These are phyloP conservation scores for Pharus latifolius DNA, from an alignment of 176 grass and related monocot species.

Conservation along the genomic window DNA sequence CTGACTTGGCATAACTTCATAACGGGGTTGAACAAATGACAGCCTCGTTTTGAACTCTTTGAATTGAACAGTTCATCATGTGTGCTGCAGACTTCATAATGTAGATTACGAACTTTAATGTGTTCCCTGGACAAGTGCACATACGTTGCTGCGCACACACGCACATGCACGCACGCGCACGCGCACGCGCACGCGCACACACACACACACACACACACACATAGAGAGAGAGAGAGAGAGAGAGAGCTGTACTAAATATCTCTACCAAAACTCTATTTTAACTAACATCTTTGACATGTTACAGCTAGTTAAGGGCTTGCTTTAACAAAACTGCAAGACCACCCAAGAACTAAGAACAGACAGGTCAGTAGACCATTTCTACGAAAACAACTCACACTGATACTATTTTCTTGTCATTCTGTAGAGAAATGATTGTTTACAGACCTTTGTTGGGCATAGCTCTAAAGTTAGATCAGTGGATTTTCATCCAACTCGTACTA, in stretches of 20 bases:
- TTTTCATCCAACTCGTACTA: slow-evolving; percentile 39
- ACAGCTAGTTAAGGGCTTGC: background rate
- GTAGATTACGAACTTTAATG: no score
- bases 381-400: background rate
- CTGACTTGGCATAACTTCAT: background rate
- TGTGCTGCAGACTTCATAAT: no score
- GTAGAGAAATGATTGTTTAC: slow-evolving; percentile 23
- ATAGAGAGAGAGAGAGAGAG: no score
- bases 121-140: no score
- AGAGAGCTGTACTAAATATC: no score
- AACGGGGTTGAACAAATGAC: background rate
- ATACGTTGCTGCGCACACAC: no score
- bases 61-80: no score
- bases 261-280: background rate
- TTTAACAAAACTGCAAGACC: background rate
- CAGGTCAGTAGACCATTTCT: background rate
- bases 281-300: no score
- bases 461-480: slow-evolving; percentile 45
- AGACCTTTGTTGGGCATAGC: slow-evolving; percentile 42
- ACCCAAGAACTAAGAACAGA: background rate
- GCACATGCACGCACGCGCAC: no score
- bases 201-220: no score
- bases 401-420: slow-evolving; percentile 9
- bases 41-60: background rate
- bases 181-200: no score